Evolutionary conservation across 2,329 filamentous ascomycete species (phyloP).

Genomic region (Lecanosticta acicola): DNA sequence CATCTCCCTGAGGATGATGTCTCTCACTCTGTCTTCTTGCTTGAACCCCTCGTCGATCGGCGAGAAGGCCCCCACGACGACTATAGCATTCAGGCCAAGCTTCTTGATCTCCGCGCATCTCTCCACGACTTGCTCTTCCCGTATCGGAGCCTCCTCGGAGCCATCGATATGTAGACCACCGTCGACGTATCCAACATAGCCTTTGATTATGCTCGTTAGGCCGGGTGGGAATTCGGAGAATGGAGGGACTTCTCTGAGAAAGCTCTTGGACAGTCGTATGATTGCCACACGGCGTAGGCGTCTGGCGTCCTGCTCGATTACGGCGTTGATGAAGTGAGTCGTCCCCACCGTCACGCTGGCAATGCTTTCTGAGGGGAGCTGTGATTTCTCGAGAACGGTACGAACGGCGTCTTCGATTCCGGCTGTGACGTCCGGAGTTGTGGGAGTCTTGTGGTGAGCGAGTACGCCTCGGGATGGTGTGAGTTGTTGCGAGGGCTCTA

Average conservation of each 20-base stretch:
- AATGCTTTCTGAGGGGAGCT: conserved; percentile 29
- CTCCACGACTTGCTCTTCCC: conserved; percentile 42
- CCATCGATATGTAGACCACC: conserved; percentile 46
- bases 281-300: conserved; percentile 50
- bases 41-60: conserved; percentile 51
- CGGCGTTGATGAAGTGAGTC: conserved; percentile 39
- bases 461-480: conserved; percentile 26
- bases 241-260: conserved; percentile 29
- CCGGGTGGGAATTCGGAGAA: conserved; percentile 30
- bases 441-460: conserved; percentile 37
- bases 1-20: conserved; percentile 45
- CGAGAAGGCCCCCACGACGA: conserved; percentile 54
- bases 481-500: conserved; percentile 27
- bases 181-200: conserved; percentile 41
- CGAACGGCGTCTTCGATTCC: conserved; percentile 38
- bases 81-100: conserved; percentile 44
- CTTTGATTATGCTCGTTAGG: conserved; percentile 30
- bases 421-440: conserved; percentile 38
- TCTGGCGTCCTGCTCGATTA: conserved; percentile 37
- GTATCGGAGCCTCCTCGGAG: conserved; percentile 37
- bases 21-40: conserved; percentile 49
- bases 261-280: conserved; percentile 37
- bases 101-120: conserved; percentile 42
- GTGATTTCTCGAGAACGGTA: conserved; percentile 33
- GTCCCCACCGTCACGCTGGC: conserved; percentile 48